phyloP scores from a whole-genome alignment of 2,329 filamentous ascomycete genomes.

The Teratosphaeriaceae sp. region DNA sequence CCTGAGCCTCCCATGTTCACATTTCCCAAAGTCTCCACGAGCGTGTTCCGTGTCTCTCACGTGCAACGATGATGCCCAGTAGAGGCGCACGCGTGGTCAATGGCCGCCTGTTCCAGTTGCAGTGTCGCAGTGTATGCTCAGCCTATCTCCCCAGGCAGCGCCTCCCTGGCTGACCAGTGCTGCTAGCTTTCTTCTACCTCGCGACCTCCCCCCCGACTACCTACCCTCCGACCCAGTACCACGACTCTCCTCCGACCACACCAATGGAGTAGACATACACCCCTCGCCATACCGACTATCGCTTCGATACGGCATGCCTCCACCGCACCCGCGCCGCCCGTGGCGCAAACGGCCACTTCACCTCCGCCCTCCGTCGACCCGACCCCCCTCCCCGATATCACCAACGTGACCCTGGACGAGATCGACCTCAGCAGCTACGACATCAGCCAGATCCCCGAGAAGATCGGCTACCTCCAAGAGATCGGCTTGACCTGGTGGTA shows the following conservation, averaged over 20 bases:
- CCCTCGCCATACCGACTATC: slow-evolving; percentile 8
- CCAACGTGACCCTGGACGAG: slow-evolving; percentile 31
- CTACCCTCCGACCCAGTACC: slow-evolving; percentile 3
- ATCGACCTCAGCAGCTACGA: slow-evolving; percentile 27
- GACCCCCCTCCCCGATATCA: slow-evolving; percentile 14
- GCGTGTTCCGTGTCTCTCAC: neutral
- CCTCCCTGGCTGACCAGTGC: neutral
- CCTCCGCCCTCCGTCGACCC: slow-evolving; percentile 16
- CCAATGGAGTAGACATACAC: slow-evolving; percentile 7
- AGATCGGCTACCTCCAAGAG: slow-evolving; percentile 73
- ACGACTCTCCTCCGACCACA: slow-evolving; percentile 7
- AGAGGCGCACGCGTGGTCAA: slow-evolving; percentile 37
- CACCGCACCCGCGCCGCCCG: slow-evolving; percentile 6
- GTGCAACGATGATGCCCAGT: slow-evolving; percentile 39
- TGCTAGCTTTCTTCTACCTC: slow-evolving; percentile 22
- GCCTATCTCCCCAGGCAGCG: neutral
- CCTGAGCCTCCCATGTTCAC: no score
- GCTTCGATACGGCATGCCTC: slow-evolving; percentile 5
- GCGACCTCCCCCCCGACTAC: slow-evolving; percentile 11
- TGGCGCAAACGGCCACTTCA: slow-evolving; percentile 20
- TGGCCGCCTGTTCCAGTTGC: slow-evolving; percentile 17
- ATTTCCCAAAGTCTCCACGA: neutral
- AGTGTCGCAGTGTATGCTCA: slow-evolving; percentile 23
- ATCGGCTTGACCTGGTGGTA: slow-evolving; percentile 84
- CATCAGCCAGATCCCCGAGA: slow-evolving; percentile 58